A percentile compares a stretch with the other conserved stretches of the same genome.
phyloP scores from a whole-genome alignment of 2,329 filamentous ascomycete genomes.

The Escovopsis sp. region DNA sequence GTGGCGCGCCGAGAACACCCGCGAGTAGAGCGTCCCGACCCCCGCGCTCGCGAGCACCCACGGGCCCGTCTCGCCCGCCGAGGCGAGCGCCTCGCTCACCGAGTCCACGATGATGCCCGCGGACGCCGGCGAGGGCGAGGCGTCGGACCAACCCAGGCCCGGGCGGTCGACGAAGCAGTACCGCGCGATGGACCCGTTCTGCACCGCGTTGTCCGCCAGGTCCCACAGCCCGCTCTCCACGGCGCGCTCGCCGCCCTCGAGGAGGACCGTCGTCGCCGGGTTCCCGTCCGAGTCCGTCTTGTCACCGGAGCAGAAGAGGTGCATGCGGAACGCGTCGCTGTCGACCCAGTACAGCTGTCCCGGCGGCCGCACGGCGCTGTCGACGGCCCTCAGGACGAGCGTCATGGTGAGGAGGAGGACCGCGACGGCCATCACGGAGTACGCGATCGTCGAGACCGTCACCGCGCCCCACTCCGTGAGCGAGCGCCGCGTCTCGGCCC shows the following conservation, averaged over 20 bases:
- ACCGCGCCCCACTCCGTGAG: conserved; percentile 75
- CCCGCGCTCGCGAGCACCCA: conserved; percentile 82
- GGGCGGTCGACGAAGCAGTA: conserved; percentile 96
- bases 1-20: conserved; percentile 81
- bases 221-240: conserved; percentile 67
- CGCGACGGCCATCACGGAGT: conserved; percentile 52
- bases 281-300: conserved; percentile 36
- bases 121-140: conserved; percentile 82
- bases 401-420: conserved; percentile 64
- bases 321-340: conserved; percentile 68
- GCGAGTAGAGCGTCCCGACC: conserved; percentile 74
- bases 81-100: conserved; percentile 69
- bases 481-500: conserved; percentile 69
- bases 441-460: conserved; percentile 54
- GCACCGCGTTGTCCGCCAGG: conserved; percentile 60
- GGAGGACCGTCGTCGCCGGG: conserved; percentile 60
- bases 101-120: conserved; percentile 86
- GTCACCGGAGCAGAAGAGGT: conserved; percentile 70
- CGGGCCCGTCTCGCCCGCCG: conserved; percentile 68
- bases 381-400: conserved; percentile 63
- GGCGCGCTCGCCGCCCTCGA: conserved; percentile 70
- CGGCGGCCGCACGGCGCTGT: conserved; percentile 56
- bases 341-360: conserved; percentile 72
- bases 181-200: conserved; percentile 67
- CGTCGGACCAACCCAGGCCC: conserved; percentile 75